Evolutionary conservation across 179 eudicot species (phyloP).

Genomic region (Vitellaria paradoxa): DNA sequence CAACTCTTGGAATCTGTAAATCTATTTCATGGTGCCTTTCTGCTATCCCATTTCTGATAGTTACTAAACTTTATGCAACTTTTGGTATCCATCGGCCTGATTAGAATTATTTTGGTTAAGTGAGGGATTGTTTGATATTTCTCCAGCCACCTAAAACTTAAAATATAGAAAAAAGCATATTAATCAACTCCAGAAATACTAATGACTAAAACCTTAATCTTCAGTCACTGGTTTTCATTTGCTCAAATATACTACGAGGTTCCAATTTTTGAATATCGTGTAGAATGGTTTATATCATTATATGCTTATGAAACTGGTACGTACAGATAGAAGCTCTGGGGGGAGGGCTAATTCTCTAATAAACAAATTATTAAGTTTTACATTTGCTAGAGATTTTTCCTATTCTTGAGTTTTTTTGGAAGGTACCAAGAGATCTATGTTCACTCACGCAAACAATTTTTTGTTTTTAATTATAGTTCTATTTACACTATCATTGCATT

Average conservation of each 20-base stretch:
- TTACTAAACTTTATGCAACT: not conserved
- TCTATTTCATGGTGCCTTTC: not conserved
- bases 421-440: not conserved
- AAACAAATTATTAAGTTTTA: not conserved
- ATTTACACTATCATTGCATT: not conserved
- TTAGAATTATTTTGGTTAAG: not conserved
- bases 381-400: not conserved
- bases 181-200: slow-evolving; percentile 1
- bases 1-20: slow-evolving; percentile 92
- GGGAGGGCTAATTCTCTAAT: too few relatives aligned
- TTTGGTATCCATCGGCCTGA: not conserved
- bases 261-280: not conserved
- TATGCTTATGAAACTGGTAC: not conserved
- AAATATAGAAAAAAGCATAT: not conserved
- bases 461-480: not conserved
- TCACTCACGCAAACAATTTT: not conserved
- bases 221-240: not conserved
- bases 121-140: not conserved
- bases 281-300: not conserved
- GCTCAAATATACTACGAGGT: not conserved
- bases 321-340: not conserved
- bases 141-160: not conserved
- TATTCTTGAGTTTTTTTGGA: not conserved
- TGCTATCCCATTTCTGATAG: not conserved
- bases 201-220: not conserved